A percentile compares a stretch with the other conserved stretches of the same genome.
These are phyloP conservation scores for Ascochyta viciae-villosae DNA, from an alignment of 2,329 filamentous ascomycete species.

Conservation along the genomic window DNA sequence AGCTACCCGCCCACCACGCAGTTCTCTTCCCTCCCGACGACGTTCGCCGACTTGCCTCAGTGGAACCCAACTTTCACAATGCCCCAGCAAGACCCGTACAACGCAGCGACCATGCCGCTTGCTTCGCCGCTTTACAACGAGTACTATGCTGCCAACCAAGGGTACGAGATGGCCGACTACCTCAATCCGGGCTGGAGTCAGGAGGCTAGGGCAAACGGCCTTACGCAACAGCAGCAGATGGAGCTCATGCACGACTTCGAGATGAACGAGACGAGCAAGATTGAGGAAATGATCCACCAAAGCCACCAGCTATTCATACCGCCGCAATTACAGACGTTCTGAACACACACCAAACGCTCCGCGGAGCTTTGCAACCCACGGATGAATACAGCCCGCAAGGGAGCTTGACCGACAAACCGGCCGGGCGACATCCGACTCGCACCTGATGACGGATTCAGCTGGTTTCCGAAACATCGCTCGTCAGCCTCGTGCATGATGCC, in stretches of 20 bases:
- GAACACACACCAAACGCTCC: slow-evolving; percentile 11
- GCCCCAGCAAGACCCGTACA: slow-evolving; percentile 40
- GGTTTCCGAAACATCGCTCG: not conserved
- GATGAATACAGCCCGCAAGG: not conserved
- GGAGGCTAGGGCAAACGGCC: slow-evolving; percentile 48
- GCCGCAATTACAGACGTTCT: slow-evolving; percentile 39
- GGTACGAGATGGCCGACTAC: slow-evolving; percentile 49
- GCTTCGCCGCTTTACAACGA: slow-evolving; percentile 45
- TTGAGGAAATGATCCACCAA: slow-evolving; percentile 52
- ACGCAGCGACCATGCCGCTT: slow-evolving; percentile 32
- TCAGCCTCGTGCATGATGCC: slow-evolving; percentile 8
- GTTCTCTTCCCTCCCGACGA: slow-evolving; percentile 45
- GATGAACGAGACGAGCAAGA: slow-evolving; percentile 54
- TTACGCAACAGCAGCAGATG: slow-evolving; percentile 81
- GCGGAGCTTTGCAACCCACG: not conserved
- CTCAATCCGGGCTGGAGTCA: slow-evolving; percentile 67
- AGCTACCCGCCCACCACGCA: slow-evolving; percentile 38
- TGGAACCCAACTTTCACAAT: slow-evolving; percentile 49
- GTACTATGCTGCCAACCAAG: slow-evolving; percentile 44
- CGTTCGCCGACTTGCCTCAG: slow-evolving; percentile 46
- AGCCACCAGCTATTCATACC: slow-evolving; percentile 48
- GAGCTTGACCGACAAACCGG: slow-evolving; percentile 1
- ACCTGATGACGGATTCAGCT: not conserved
- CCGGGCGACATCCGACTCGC: not conserved
- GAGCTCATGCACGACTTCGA: slow-evolving; percentile 85